These are phyloP conservation scores for Trichocomaceae sp. DNA, from an alignment of 2,329 filamentous ascomycete species.

Conservation along the genomic window DNA sequence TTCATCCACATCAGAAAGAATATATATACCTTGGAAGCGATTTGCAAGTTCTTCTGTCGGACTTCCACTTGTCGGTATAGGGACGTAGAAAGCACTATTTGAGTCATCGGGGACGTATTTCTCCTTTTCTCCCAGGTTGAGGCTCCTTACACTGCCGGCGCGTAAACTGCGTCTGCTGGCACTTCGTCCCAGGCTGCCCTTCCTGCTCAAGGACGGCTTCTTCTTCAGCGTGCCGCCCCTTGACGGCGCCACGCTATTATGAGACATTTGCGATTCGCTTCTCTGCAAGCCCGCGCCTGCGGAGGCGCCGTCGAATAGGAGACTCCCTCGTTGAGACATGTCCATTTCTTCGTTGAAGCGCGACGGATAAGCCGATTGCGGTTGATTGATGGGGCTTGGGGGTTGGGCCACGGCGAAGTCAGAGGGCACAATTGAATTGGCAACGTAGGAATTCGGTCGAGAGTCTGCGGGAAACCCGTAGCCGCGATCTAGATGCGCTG, in stretches of 20 bases:
- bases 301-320: constrained; percentile 25
- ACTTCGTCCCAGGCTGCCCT: constrained; percentile 68
- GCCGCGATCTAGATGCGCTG: constrained; percentile 25
- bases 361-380: constrained; percentile 28
- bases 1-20: background rate
- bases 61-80: constrained; percentile 77
- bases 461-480: constrained; percentile 30
- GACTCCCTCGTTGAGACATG: constrained; percentile 28
- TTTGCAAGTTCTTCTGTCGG: constrained; percentile 83
- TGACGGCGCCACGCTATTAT: constrained; percentile 35
- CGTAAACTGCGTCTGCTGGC: constrained; percentile 73
- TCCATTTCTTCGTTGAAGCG: constrained; percentile 37
- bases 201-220: constrained; percentile 69
- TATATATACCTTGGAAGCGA: constrained; percentile 69
- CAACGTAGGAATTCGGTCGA: constrained; percentile 37
- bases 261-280: constrained; percentile 38
- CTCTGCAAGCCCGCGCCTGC: constrained; percentile 27
- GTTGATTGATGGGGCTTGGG: constrained; percentile 22
- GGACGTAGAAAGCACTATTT: constrained; percentile 82
- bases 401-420: constrained; percentile 31
- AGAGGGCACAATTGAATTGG: constrained; percentile 24
- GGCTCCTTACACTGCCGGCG: constrained; percentile 78
- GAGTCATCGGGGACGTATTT: constrained; percentile 53
- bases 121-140: constrained; percentile 61
- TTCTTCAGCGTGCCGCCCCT: constrained; percentile 78